These are phyloP conservation scores for Entophlyctis helioformis DNA, from an alignment of 192 early-diverging fungal species.

Conservation along the genomic window DNA sequence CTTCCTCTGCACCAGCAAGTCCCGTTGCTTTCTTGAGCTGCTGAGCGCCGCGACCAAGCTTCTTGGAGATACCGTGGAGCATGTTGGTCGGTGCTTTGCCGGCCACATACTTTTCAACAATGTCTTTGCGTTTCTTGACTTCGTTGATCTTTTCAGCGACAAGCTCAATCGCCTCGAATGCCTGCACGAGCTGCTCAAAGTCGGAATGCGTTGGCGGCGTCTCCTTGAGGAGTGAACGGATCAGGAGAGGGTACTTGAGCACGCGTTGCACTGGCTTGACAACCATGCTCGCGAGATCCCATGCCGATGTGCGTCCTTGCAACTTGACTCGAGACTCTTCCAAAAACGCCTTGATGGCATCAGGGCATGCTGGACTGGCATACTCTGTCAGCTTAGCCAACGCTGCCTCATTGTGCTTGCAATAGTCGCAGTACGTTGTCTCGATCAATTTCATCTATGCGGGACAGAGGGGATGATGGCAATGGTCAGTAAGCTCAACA, in stretches of 20 bases:
- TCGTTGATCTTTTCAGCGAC: conserved; percentile 77
- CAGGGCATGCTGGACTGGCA: conserved; percentile 20
- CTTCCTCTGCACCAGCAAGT: too few species aligned
- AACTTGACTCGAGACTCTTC: conserved; percentile 49
- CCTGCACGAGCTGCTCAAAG: conserved; percentile 34
- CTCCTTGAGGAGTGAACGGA: conserved; percentile 45
- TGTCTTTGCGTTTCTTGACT: conserved; percentile 75
- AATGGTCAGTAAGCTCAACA: background rate
- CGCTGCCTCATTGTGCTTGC: conserved; percentile 62
- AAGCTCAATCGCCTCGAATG: conserved; percentile 36
- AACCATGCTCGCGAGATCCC: conserved; percentile 83
- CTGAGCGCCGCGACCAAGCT: conserved; percentile 9
- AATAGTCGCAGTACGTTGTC: conserved; percentile 56
- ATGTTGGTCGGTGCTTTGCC: conserved; percentile 55
- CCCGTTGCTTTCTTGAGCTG: conserved; percentile 53
- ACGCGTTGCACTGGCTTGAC: conserved; percentile 97
- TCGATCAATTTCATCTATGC: conserved; percentile 29
- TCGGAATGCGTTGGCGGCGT: conserved; percentile 46
- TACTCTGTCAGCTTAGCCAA: conserved; percentile 52
- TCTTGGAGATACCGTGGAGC: conserved; percentile 20
- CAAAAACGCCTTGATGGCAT: conserved; percentile 28
- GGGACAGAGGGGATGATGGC: background rate
- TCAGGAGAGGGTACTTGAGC: conserved; percentile 88
- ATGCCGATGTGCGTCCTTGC: conserved; percentile 65
- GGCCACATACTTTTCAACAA: conserved; percentile 72